phyloP scores from a whole-genome alignment of 2,329 filamentous ascomycete genomes.

The Sarocladium strictum region DNA sequence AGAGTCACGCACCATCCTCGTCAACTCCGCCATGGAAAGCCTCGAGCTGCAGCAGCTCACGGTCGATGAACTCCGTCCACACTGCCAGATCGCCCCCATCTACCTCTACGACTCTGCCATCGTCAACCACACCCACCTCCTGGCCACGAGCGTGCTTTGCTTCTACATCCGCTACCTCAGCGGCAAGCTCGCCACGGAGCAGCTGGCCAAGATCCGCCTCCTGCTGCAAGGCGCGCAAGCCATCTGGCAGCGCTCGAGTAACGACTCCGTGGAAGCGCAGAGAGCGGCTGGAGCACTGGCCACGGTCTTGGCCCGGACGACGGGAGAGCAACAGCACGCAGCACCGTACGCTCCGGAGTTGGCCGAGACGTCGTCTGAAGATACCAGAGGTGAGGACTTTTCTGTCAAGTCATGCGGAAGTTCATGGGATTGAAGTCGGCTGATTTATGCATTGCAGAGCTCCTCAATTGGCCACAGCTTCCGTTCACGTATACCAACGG shows the following conservation, averaged over 20 bases:
- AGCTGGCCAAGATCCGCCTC: background rate
- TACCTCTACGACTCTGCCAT: slow-evolving; percentile 8
- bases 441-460: background rate
- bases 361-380: too few relatives aligned
- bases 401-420: too few relatives aligned
- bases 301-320: background rate
- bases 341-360: too few relatives aligned
- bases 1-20: slow-evolving; percentile 9
- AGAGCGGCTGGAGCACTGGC: background rate
- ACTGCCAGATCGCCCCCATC: background rate
- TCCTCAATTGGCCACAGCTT: background rate
- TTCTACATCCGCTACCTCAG: slow-evolving; percentile 2
- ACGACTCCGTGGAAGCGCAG: background rate
- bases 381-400: too few relatives aligned
- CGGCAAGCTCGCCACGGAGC: background rate
- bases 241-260: background rate
- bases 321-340: background rate
- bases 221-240: background rate
- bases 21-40: background rate
- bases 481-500: background rate
- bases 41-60: background rate
- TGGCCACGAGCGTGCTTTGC: slow-evolving; percentile 12
- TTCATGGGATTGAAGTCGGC: background rate
- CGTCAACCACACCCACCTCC: slow-evolving; percentile 12
- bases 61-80: background rate